Percentiles rank a stretch among this genome's conserved stretches.
Conservation (phyloP, 495 filamentous ascomycete genomes). For the Xylaria bambusicola region DNA sequence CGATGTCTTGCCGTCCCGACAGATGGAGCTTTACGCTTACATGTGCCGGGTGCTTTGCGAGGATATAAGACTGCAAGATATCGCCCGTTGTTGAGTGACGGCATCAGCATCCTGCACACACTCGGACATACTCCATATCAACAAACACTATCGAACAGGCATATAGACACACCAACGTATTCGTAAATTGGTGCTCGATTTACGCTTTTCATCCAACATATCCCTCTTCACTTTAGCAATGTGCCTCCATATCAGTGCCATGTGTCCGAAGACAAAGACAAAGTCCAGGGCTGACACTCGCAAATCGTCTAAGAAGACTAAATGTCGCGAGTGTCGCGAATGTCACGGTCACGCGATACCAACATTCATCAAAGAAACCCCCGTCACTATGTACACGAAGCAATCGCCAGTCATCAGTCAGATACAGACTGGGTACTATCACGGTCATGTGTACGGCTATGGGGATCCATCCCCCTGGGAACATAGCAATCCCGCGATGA, state of each 20-base stretch:
- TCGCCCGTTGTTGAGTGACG: not conserved
- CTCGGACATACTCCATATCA: not conserved
- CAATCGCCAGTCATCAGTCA: not conserved
- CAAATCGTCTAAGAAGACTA: slow-evolving; percentile 1
- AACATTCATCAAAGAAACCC: too few relatives aligned
- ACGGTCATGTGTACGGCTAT: slow-evolving; percentile 4
- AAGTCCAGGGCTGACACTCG: slow-evolving; percentile 11
- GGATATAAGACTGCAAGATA: slow-evolving; percentile 13
- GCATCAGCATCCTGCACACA: not conserved
- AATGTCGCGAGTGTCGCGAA: not conserved
- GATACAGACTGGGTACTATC: not conserved
- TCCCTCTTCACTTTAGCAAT: not conserved
- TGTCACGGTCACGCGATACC: slow-evolving; percentile 1
- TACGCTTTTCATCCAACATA: not conserved
- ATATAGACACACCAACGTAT: not conserved
- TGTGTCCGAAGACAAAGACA: slow-evolving; percentile 15
- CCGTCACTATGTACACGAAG: too few relatives aligned
- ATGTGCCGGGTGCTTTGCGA: not conserved
- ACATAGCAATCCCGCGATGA: slow-evolving; percentile 2
- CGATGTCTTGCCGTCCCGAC: not conserved
- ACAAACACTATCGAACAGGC: not conserved
- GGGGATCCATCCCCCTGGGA: slow-evolving; percentile 9
- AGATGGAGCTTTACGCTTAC: not conserved
- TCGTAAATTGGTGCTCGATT: not conserved
- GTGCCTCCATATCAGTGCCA: slow-evolving; percentile 13